Evolutionary conservation across 129 eudicot species (phyloP).

Genomic region (Chrysanthemum lavandulifolium): DNA sequence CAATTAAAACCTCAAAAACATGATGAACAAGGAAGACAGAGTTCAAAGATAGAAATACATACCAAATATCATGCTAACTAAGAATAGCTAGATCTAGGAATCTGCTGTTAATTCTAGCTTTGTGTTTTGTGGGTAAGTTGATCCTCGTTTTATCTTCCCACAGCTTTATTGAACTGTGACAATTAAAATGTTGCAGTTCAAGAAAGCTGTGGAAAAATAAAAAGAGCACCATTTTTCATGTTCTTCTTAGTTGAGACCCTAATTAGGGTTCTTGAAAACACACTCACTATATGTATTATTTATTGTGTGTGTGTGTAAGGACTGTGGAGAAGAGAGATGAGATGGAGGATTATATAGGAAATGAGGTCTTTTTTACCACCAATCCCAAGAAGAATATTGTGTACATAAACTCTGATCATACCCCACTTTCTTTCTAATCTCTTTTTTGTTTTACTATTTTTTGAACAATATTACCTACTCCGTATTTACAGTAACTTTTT

Average conservation of each 20-base stretch:
- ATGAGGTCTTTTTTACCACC: constrained; percentile 48
- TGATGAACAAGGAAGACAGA: background rate
- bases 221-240: constrained; percentile 58
- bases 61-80: constrained; percentile 25
- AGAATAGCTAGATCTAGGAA: constrained; percentile 20
- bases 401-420: constrained; percentile 19
- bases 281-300: constrained; percentile 28
- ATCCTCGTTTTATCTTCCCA: constrained; percentile 82
- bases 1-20: background rate
- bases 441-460: background rate
- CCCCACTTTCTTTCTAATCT: constrained; percentile 13
- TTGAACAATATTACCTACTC: too few relatives aligned
- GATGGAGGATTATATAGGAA: constrained; percentile 28
- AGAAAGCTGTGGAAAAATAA: constrained; percentile 99
- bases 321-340: constrained; percentile 21
- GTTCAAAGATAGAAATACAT: background rate
- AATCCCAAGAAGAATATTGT: constrained; percentile 97
- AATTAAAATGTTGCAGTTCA: constrained; percentile 67
- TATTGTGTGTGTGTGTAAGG: constrained; percentile 19
- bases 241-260: constrained; percentile 12
- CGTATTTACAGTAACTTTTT: too few relatives aligned
- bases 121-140: constrained; percentile 21
- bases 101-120: constrained; percentile 5
- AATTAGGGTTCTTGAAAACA: constrained; percentile 15
- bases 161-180: constrained; percentile 95